Conservation (phyloP, 2,329 filamentous ascomycete species). For the Pseudogymnoascus sp. region DNA sequence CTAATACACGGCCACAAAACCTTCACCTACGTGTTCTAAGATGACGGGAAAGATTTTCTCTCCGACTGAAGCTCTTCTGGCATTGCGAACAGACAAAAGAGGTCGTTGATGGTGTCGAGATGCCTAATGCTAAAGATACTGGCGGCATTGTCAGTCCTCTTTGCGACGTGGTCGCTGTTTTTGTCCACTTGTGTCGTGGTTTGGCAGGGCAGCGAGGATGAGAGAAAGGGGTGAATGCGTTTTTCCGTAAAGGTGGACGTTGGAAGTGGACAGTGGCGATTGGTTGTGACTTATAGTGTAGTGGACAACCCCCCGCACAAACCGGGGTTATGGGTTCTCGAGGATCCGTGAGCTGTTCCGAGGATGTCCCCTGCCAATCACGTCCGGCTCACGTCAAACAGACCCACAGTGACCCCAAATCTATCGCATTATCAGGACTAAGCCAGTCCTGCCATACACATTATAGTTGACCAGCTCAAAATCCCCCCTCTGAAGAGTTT, state of each 20-base stretch:
- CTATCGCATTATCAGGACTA: background rate
- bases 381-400: background rate
- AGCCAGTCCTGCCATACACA: background rate
- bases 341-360: background rate
- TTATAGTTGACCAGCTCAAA: background rate
- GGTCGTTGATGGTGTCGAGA: background rate
- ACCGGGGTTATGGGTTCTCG: background rate
- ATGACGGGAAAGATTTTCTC: conserved; percentile 22
- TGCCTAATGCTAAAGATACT: background rate
- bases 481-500: background rate
- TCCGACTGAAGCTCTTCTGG: conserved; percentile 18
- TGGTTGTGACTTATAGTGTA: background rate
- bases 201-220: background rate
- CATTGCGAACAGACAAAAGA: conserved; percentile 16
- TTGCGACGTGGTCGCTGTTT: background rate
- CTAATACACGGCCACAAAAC: background rate
- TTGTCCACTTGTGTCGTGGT: background rate
- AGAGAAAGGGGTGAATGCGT: background rate
- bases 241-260: background rate
- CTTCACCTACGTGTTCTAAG: conserved; percentile 17
- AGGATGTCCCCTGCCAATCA: background rate
- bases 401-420: background rate
- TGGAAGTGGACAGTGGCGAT: background rate
- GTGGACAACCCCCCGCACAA: background rate
- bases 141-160: background rate